Evolutionary conservation across 2,329 filamentous ascomycete genomes (phyloP).

Genomic region (Plenodomus tracheiphilus): DNA sequence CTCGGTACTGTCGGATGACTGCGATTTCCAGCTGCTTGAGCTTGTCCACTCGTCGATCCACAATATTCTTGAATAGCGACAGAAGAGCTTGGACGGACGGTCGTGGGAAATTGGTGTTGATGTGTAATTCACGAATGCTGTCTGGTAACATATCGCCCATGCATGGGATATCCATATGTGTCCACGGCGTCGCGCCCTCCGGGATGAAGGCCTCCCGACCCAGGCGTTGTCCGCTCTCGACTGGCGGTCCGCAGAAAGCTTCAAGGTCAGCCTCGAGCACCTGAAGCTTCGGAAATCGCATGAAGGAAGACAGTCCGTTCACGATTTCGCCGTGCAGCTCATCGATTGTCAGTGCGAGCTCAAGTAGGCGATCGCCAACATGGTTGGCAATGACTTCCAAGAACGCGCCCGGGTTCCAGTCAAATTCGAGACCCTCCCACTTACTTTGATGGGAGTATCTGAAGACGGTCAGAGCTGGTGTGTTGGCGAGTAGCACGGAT

Average conservation of each 20-base stretch:
- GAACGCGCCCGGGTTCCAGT: conserved; percentile 42
- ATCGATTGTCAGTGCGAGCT: conserved; percentile 40
- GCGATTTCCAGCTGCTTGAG: conserved; percentile 20
- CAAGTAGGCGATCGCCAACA: conserved; percentile 26
- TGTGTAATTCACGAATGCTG: conserved; percentile 31
- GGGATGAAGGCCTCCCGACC: conserved; percentile 24
- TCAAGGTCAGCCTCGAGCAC: conserved; percentile 36
- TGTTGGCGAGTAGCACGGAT: conserved; percentile 25
- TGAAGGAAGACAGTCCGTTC: conserved; percentile 38
- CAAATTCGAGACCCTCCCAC: conserved; percentile 34
- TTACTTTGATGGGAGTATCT: conserved; percentile 42
- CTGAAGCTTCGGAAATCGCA: conserved; percentile 25
- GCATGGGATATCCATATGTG: conserved; percentile 37
- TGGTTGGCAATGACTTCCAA: conserved; percentile 27
- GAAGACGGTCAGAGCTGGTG: conserved; percentile 31
- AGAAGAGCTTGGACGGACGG: conserved; percentile 25
- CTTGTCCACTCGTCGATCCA: conserved; percentile 21
- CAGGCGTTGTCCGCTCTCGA: conserved; percentile 37
- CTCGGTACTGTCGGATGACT: conserved; percentile 32
- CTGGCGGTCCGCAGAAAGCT: conserved; percentile 38
- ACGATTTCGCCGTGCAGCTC: conserved; percentile 33
- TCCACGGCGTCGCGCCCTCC: conserved; percentile 26
- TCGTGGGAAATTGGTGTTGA: conserved; percentile 35
- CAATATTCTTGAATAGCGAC: conserved; percentile 37
- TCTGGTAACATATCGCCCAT: conserved; percentile 39